These are phyloP conservation scores for Ascochyta clinopodiicola DNA, from an alignment of 2,329 filamentous ascomycete species.

Conservation along the genomic window DNA sequence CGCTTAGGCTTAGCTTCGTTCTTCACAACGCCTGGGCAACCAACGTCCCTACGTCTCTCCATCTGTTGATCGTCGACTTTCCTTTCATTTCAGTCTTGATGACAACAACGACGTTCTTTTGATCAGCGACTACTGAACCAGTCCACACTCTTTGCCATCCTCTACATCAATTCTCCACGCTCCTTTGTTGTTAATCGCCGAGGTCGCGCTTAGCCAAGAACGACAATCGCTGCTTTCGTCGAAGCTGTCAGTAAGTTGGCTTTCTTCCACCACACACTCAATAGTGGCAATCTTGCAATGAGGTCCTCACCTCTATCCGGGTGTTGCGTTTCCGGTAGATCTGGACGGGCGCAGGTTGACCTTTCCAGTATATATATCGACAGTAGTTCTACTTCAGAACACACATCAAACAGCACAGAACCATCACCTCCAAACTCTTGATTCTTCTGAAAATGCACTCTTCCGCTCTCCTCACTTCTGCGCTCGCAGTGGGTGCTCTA, in stretches of 20 bases:
- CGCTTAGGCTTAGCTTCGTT: constrained; percentile 10
- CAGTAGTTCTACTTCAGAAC: neutral
- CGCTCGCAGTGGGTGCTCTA: constrained; percentile 33
- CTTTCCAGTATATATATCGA: constrained; percentile 15
- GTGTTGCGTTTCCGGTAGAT: constrained; percentile 11
- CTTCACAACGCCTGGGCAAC: constrained; percentile 11
- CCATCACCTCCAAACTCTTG: constrained; percentile 11
- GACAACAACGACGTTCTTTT: constrained; percentile 5
- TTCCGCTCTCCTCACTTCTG: constrained; percentile 31
- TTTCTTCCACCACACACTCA: neutral
- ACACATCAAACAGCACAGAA: constrained; percentile 2
- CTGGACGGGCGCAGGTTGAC: constrained; percentile 1
- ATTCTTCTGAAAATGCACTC: constrained; percentile 35
- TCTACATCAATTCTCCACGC: neutral
- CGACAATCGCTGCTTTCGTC: constrained; percentile 15
- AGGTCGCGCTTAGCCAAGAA: constrained; percentile 10
- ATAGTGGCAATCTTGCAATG: constrained; percentile 5
- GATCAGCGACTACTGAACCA: neutral
- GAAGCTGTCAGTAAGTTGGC: constrained; percentile 12
- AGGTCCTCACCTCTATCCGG: constrained; percentile 5
- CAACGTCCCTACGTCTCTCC: neutral
- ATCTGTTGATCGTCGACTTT: neutral
- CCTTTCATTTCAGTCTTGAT: constrained; percentile 6
- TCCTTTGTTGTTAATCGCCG: constrained; percentile 14
- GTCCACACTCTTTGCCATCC: neutral